Evolutionary conservation across 2,329 filamentous ascomycete species (phyloP), one percentile per base, ranked within the genome.

Genomic region (Shiraia bambusicola): DNA sequence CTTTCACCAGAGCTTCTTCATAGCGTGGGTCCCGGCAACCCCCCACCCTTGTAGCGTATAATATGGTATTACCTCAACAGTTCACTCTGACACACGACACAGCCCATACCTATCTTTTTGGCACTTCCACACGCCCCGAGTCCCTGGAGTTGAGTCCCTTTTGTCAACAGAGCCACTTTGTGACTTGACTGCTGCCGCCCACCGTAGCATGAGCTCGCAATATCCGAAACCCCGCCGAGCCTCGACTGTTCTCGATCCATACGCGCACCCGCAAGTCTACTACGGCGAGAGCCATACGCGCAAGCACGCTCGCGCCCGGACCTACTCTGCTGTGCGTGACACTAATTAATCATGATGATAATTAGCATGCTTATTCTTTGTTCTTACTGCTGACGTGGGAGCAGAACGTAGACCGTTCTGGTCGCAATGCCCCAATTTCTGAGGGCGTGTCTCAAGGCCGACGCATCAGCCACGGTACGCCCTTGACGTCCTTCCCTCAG

Each of bases 241-340:
- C 48, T 71, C 69, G 44, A 74, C 74, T 37, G 50, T 49, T 33
- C 59, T 74, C 52, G 80, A 83, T 62, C 80, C 81, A 4, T 78
- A 76, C 56, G 78, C 79, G 27, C 71, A 78, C 28, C 74, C 80
- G 7, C 74, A 79, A 47, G 67, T 81, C 50, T 83, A 83, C 66
- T 83, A 83, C 67, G 79, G 80, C 52, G 71, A 76, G 37, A 72
- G 73, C 44, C 70, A 76, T 49, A 51, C 54, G 46, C 63, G 68
- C 47, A 71, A 71, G 56, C 73, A 76, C 59, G 68, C 70, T 46
- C 71, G 76, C 40, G 69, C 69, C 32, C 71, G 79, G 46, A 78
- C 79, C 4, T 78, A 79, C 58, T 81, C 79, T 26, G 72, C 76
- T 45, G 79, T 81, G 69, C 65, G 77, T 64, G 11, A n/a, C n/a